A percentile compares a stretch with the other conserved stretches of the same genome.
These are phyloP conservation scores for Apiotrichum veenhuisii DNA, from an alignment of 1,284 basidiomycete species.

Conservation along the genomic window DNA sequence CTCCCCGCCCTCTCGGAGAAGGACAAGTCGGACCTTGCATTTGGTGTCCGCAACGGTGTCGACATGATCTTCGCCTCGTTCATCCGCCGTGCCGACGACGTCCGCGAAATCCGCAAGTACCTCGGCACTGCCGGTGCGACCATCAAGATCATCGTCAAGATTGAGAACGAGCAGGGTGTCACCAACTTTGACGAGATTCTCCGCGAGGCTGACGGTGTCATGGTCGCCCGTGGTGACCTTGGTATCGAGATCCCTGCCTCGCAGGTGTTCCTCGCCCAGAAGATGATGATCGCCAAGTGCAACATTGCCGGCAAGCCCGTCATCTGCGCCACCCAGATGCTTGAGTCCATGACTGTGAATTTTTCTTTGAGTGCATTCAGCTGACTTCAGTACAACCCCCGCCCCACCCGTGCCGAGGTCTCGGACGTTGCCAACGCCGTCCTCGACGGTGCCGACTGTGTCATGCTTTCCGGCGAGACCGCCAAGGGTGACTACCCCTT, in stretches of 20 bases:
- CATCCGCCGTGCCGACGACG: constrained; percentile 88
- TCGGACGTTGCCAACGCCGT: constrained; percentile 98
- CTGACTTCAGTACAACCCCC: constrained; percentile 74
- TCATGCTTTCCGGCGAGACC: constrained; percentile 97
- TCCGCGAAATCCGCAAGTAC: constrained; percentile 81
- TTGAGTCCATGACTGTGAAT: constrained; percentile 94
- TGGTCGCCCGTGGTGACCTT: constrained; percentile 97
- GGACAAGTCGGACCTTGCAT: constrained; percentile 91
- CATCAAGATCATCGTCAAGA: constrained; percentile 98
- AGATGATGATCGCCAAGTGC: constrained; percentile 99
- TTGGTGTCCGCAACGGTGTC: constrained; percentile 95
- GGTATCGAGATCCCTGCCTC: constrained; percentile 97
- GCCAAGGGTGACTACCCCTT: constrained; percentile 93
- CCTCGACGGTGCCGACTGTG: constrained; percentile 93
- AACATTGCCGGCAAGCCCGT: constrained; percentile 95
- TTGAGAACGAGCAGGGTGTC: constrained; percentile 97
- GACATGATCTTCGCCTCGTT: constrained; percentile 99
- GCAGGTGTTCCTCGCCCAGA: constrained; percentile 96
- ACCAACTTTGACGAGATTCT: constrained; percentile 97
- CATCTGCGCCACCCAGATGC: constrained; percentile 99
- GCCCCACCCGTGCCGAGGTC: constrained; percentile 93
- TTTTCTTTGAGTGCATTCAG: constrained; percentile 4
- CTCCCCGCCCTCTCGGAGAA: constrained; percentile 96
- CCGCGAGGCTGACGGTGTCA: constrained; percentile 88
- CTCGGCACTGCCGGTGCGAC: constrained; percentile 85